phyloP scores from a whole-genome alignment of 2,329 filamentous ascomycete species.

The Curvularia hawaiiensis region DNA sequence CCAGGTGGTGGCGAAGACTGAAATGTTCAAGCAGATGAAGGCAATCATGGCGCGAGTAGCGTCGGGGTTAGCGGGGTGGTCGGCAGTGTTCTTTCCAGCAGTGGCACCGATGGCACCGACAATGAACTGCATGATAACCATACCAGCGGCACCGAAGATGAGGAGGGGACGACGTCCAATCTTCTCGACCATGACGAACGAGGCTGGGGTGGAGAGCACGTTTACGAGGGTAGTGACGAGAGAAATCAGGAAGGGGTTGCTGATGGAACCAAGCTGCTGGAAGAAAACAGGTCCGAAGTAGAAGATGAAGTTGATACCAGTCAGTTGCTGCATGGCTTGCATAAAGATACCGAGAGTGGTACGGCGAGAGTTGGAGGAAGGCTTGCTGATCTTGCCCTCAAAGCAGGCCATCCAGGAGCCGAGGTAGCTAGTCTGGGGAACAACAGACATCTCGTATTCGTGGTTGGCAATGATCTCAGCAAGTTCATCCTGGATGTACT shows the following conservation, averaged over 20 bases:
- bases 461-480: slow-evolving; percentile 91
- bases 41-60: slow-evolving; percentile 65
- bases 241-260: slow-evolving; percentile 80
- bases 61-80: slow-evolving; percentile 35
- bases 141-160: slow-evolving; percentile 76
- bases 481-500: slow-evolving; percentile 80
- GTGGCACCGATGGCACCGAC: slow-evolving; percentile 69
- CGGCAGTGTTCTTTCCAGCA: slow-evolving; percentile 47
- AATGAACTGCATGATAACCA: slow-evolving; percentile 87
- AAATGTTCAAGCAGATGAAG: slow-evolving; percentile 92
- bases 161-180: slow-evolving; percentile 82
- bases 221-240: slow-evolving; percentile 89
- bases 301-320: slow-evolving; percentile 82
- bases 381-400: slow-evolving; percentile 55
- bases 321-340: slow-evolving; percentile 63
- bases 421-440: slow-evolving; percentile 43
- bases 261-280: slow-evolving; percentile 71
- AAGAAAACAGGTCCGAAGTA: slow-evolving; percentile 76
- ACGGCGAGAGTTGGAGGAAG: slow-evolving; percentile 58
- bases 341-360: slow-evolving; percentile 55
- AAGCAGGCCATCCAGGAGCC: slow-evolving; percentile 70
- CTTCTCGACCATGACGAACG: slow-evolving; percentile 83
- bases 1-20: slow-evolving; percentile 90
- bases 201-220: slow-evolving; percentile 81
- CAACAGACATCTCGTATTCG: slow-evolving; percentile 76